Evolutionary conservation across 345 rosid genomes (phyloP), one percentile per base, ranked within the genome.

Genomic region (Murraya koenigii): DNA sequence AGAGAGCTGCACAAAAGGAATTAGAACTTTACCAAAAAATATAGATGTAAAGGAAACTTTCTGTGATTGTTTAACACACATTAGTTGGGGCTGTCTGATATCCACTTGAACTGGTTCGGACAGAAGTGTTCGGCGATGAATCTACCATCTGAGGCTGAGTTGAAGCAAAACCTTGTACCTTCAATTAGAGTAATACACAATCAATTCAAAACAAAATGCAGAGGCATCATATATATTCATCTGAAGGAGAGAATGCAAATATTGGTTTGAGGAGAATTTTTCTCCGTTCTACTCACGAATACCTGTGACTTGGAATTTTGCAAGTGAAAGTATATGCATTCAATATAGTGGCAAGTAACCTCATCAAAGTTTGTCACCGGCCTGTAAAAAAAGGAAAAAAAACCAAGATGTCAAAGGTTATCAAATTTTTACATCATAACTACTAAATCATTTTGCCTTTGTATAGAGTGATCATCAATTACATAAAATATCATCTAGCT

Each of bases 291-390:
- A 65, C 66, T 7, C 20, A 70, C 33, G 73, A 74, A 19, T 85
- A 93, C 97, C 97, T 87, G 90, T 33, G 83, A 69, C 63, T 84
- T 92, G 74, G 93, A 86, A 81, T 85, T 90, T 83, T 80, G 89
- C 54, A 90, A 69, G 74, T 87, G 85, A 64, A 86, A 87, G 72
- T 93, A 86, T 66, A 95, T 88, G 88, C 98, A 93, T 77, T 95
- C 97, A 55, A 95, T 85, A 59, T 87, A 92, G 88, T 95, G 99
- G 82, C 87, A 93, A 35, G 97, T 89, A 62, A 95, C 84, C 87
- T 95, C 99, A 76, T 95, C 93, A 38, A 87, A 93, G 82, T 90
- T 91, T 58, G 71, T 75, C 49, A 95, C 86, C 0, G 95, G 97
- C 87, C 99, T 95, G 91, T 69, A 84, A 44, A 59, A 76, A 61